These are phyloP conservation scores for Ustilago tritici DNA, from an alignment of 1,284 basidiomycete species.

Conservation along the genomic window DNA sequence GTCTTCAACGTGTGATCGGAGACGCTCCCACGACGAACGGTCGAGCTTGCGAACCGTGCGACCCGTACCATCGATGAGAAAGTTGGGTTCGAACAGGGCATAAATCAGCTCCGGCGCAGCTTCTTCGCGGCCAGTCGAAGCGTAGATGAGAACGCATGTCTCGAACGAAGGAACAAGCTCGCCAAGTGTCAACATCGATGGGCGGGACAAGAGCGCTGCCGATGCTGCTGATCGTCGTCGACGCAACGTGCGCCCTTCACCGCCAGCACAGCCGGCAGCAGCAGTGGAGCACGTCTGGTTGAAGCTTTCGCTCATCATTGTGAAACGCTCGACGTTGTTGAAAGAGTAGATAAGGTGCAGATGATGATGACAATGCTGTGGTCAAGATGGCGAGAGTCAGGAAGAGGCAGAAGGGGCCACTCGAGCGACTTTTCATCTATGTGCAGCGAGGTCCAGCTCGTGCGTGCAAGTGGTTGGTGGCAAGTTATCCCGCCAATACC, in stretches of 20 bases:
- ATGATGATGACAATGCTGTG: background rate
- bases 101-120: slow-evolving; percentile 16
- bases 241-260: slow-evolving; percentile 22
- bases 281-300: background rate
- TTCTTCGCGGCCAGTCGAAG: slow-evolving; percentile 1
- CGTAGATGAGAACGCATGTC: slow-evolving; percentile 50
- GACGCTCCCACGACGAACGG: slow-evolving; percentile 42
- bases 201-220: slow-evolving; percentile 44
- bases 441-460: background rate
- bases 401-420: background rate
- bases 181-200: slow-evolving; percentile 42
- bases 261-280: background rate
- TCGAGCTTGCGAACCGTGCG: slow-evolving; percentile 28
- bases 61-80: slow-evolving; percentile 33
- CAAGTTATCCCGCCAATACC: background rate
- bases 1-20: slow-evolving; percentile 47
- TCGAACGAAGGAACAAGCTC: slow-evolving; percentile 33
- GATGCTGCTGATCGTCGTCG: slow-evolving; percentile 48
- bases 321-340: background rate
- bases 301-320: slow-evolving; percentile 4
- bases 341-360: background rate
- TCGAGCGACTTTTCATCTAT: background rate
- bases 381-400: background rate
- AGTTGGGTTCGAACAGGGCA: slow-evolving; percentile 54
- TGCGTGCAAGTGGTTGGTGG: background rate